Evolutionary conservation across 1,284 basidiomycete genomes (phyloP).

Genomic region (Ustilago vetiveriae): DNA sequence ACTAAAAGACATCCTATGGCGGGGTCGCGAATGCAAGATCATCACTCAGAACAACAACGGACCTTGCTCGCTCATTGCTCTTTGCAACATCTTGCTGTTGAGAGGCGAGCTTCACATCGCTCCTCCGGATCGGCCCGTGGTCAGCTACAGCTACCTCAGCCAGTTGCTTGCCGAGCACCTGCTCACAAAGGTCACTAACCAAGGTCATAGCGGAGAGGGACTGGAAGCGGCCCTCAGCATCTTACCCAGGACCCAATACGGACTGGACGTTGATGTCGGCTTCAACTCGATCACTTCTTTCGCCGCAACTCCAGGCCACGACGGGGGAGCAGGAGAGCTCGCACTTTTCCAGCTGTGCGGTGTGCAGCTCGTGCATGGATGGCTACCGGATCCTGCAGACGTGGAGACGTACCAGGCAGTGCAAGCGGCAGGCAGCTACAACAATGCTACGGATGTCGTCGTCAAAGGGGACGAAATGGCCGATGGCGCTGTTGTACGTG

Average conservation of each 20-base stretch:
- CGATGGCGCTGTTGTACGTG: constrained; percentile 69
- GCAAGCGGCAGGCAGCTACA: constrained; percentile 69
- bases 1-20: constrained; percentile 56
- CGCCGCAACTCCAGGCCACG: constrained; percentile 50
- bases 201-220: constrained; percentile 67
- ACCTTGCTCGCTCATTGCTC: constrained; percentile 88
- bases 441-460: constrained; percentile 75
- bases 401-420: constrained; percentile 73
- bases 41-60: constrained; percentile 70
- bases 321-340: constrained; percentile 74
- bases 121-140: constrained; percentile 73
- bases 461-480: constrained; percentile 80
- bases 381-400: constrained; percentile 83
- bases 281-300: constrained; percentile 55
- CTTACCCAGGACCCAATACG: constrained; percentile 80
- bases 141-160: constrained; percentile 84
- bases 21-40: constrained; percentile 49
- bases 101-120: constrained; percentile 64
- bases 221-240: constrained; percentile 81
- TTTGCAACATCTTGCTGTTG: constrained; percentile 68
- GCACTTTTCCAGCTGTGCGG: constrained; percentile 83
- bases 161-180: constrained; percentile 84
- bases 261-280: constrained; percentile 68
- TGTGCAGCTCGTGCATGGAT: constrained; percentile 85
- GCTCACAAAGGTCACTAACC: constrained; percentile 69